Conservation (phyloP, 306 rosid genomes). For the Gleditsia sinensis region DNA sequence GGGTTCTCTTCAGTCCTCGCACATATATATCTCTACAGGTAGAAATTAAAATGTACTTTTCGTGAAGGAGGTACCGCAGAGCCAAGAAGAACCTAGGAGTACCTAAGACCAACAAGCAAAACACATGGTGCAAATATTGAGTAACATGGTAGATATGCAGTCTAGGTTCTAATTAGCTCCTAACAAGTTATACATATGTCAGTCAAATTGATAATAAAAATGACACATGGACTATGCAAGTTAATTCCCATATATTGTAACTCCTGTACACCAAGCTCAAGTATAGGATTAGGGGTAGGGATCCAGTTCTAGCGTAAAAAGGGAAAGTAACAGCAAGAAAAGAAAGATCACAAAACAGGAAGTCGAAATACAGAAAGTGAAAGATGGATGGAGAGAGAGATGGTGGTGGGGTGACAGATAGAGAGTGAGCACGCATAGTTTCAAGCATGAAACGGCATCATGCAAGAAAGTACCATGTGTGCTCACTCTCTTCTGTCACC, state of each 20-base stretch:
- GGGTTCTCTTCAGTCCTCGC: background rate
- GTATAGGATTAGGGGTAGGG: constrained; percentile 20
- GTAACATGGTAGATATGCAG: too few species aligned
- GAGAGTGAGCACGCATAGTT: constrained; percentile 92
- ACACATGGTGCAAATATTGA: background rate
- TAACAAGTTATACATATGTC: too few species aligned
- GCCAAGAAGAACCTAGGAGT: background rate
- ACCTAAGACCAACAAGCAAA: background rate
- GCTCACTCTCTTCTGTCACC: constrained; percentile 99
- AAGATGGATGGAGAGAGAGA: background rate
- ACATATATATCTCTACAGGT: background rate
- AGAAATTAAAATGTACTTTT: background rate
- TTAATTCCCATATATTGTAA: too few species aligned
- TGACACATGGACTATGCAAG: too few species aligned
- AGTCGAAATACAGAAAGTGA: background rate
- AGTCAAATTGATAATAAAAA: too few species aligned
- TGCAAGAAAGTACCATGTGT: constrained; percentile 87
- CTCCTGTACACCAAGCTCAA: background rate
- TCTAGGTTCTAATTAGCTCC: too few species aligned
- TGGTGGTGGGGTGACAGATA: constrained; percentile 75
- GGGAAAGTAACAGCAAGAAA: background rate
- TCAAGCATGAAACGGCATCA: constrained; percentile 65
- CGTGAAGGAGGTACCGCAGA: background rate
- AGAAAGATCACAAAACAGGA: background rate
- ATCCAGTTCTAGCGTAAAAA: background rate